Conservation (phyloP, 1,139 yeast species). For the Hyphopichia wangnamkhiaoensis region DNA sequence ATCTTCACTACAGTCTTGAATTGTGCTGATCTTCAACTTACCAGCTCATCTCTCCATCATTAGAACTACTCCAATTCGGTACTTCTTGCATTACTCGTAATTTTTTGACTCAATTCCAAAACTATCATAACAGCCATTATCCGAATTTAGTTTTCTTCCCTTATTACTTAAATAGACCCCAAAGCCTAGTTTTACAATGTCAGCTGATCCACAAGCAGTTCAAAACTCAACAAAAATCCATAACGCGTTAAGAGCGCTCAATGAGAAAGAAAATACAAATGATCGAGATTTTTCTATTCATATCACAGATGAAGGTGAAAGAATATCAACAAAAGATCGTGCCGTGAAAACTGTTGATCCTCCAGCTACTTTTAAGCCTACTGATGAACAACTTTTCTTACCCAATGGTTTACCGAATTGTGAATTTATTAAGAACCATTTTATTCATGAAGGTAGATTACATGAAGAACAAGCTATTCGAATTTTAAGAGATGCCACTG, state of each 20-base stretch:
- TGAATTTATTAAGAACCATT: slow-evolving; percentile 71
- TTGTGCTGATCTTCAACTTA: no score
- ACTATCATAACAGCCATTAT: no score
- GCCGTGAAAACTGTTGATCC: slow-evolving; percentile 64
- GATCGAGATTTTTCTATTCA: slow-evolving; percentile 54
- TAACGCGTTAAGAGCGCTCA: slow-evolving; percentile 76
- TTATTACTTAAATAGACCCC: no score
- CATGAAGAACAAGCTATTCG: slow-evolving; percentile 68
- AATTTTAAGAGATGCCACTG: slow-evolving; percentile 70
- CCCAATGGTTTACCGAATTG: slow-evolving; percentile 71
- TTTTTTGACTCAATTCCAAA: no score
- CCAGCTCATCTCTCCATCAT: no score
- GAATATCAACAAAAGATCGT: slow-evolving; percentile 67
- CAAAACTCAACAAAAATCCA: slow-evolving; percentile 59
- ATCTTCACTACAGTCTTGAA: no score
- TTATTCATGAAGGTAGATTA: slow-evolving; percentile 78
- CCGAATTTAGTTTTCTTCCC: no score
- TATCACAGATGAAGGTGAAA: slow-evolving; percentile 68
- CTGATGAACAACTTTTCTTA: slow-evolving; percentile 66
- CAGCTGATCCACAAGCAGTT: neutral
- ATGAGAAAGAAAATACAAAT: slow-evolving; percentile 38
- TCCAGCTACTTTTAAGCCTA: slow-evolving; percentile 68
- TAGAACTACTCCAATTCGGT: no score
- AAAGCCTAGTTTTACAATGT: no score
- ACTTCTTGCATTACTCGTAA: no score